phyloP scores from a whole-genome alignment of 257 asterid genomes.

The Leonotis leonurus region DNA sequence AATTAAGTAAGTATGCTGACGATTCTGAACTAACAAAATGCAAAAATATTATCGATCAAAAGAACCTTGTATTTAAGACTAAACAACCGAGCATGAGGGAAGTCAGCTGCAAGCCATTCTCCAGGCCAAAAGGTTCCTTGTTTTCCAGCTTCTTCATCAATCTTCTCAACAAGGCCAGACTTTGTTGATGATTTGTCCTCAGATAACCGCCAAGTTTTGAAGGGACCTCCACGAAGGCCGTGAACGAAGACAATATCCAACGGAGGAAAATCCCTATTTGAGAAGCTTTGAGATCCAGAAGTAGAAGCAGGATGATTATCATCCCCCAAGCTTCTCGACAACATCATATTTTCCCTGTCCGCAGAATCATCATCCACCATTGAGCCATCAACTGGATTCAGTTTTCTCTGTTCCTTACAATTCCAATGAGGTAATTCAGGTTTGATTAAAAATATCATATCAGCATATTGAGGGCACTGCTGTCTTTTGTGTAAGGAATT shows the following conservation, averaged over 20 bases:
- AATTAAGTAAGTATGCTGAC: background rate
- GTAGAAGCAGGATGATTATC: conserved; percentile 45
- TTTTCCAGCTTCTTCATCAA: conserved; percentile 97
- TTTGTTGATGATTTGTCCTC: conserved; percentile 95
- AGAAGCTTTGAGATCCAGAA: conserved; percentile 43
- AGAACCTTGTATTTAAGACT: conserved; percentile 89
- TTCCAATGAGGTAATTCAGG: conserved; percentile 92
- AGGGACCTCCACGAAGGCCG: conserved; percentile 99
- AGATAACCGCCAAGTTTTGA: conserved; percentile 95
- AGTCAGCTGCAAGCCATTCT: conserved; percentile 96
- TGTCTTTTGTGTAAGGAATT: conserved; percentile 20
- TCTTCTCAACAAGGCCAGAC: conserved; percentile 99
- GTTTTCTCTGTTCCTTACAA: conserved; percentile 36
- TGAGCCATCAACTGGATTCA: conserved; percentile 28
- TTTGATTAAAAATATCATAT: conserved; percentile 75
- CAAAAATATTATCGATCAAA: background rate
- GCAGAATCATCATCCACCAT: conserved; percentile 31
- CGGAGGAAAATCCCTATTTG: conserved; percentile 47
- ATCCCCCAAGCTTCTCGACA: conserved; percentile 21
- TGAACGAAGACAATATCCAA: conserved; percentile 89
- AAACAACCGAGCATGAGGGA: conserved; percentile 89
- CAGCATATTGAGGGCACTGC: conserved; percentile 61
- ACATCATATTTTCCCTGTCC: conserved; percentile 28
- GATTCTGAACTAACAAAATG: background rate
- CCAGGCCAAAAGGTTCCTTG: conserved; percentile 99